Conservation (phyloP, 495 filamentous ascomycete species). For the Penicillium silybi region DNA sequence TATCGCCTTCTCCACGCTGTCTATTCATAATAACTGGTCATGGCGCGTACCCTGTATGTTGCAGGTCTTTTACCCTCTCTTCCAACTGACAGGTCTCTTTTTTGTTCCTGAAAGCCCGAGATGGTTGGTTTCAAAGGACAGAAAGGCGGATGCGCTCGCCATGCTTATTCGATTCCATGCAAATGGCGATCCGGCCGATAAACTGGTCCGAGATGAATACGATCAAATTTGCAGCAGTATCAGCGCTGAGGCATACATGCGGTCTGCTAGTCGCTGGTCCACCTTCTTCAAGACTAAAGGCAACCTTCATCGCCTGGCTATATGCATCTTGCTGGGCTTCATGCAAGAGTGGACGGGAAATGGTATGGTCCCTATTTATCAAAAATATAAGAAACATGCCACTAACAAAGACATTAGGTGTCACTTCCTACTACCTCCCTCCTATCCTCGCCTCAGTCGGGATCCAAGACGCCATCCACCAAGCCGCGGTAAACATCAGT, state of each 20-base stretch:
- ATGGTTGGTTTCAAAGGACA: conserved; percentile 42
- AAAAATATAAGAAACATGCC: neutral
- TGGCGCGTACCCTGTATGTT: conserved; percentile 24
- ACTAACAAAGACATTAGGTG: conserved; percentile 19
- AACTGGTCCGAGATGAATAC: conserved; percentile 29
- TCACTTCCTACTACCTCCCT: conserved; percentile 60
- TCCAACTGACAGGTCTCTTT: conserved; percentile 14
- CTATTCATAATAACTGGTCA: conserved; percentile 19
- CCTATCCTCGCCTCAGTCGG: conserved; percentile 54
- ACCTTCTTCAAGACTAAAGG: conserved; percentile 59
- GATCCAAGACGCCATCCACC: conserved; percentile 42
- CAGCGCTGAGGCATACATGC: conserved; percentile 32
- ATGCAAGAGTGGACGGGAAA: conserved; percentile 67
- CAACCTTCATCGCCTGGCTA: conserved; percentile 57
- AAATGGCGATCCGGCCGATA: conserved; percentile 22
- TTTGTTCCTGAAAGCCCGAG: conserved; percentile 25
- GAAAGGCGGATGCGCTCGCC: conserved; percentile 35
- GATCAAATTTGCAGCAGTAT: conserved; percentile 48
- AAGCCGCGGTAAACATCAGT: conserved; percentile 34
- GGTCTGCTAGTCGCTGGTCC: conserved; percentile 19
- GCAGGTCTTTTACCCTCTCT: conserved; percentile 19
- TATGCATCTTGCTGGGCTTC: conserved; percentile 56
- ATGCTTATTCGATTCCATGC: conserved; percentile 38
- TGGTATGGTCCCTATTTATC: conserved; percentile 24
- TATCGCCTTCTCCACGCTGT: conserved; percentile 17